Conservation (phyloP, 1,284 basidiomycete genomes). For the Vanrija sp. region DNA sequence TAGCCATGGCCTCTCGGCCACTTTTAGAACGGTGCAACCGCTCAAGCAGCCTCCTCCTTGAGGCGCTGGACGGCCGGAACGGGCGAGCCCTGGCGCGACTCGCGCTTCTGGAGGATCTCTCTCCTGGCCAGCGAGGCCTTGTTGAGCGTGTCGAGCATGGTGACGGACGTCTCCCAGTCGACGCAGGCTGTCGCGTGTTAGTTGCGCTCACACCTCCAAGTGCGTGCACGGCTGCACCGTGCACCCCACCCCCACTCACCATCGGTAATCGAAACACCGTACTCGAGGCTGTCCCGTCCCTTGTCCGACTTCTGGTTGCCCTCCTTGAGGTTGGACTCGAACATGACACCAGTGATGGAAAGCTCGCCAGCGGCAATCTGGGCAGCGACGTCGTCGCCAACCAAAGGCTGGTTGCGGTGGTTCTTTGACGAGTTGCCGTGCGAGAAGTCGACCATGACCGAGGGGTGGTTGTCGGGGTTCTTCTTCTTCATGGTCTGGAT, state of each 20-base stretch:
- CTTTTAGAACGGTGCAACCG: too few relatives aligned
- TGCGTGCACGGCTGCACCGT: too few relatives aligned
- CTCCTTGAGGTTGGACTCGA: slow-evolving; percentile 87
- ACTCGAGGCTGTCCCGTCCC: slow-evolving; percentile 62
- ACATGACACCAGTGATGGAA: slow-evolving; percentile 81
- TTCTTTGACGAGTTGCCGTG: slow-evolving; percentile 85
- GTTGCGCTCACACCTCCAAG: not conserved
- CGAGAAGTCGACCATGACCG: slow-evolving; percentile 52
- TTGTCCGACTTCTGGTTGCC: slow-evolving; percentile 67
- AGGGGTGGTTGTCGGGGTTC: slow-evolving; percentile 46
- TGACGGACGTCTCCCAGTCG: slow-evolving; percentile 70
- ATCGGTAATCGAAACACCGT: slow-evolving; percentile 85
- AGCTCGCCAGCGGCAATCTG: slow-evolving; percentile 72
- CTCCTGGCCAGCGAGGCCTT: slow-evolving; percentile 44
- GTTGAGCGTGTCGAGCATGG: slow-evolving; percentile 71
- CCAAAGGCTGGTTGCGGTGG: slow-evolving; percentile 87
- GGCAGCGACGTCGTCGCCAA: slow-evolving; percentile 80
- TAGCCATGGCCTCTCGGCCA: too few relatives aligned
- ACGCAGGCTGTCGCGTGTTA: slow-evolving; percentile 61
- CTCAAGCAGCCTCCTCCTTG: slow-evolving; percentile 18
- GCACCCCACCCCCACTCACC: slow-evolving; percentile 42
- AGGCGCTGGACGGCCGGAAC: slow-evolving; percentile 23
- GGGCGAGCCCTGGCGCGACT: slow-evolving; percentile 10
- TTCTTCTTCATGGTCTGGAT: slow-evolving; percentile 66
- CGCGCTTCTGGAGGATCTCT: slow-evolving; percentile 29